phyloP scores from a whole-genome alignment of 306 rosid genomes.

The Acacia crassicarpa region DNA sequence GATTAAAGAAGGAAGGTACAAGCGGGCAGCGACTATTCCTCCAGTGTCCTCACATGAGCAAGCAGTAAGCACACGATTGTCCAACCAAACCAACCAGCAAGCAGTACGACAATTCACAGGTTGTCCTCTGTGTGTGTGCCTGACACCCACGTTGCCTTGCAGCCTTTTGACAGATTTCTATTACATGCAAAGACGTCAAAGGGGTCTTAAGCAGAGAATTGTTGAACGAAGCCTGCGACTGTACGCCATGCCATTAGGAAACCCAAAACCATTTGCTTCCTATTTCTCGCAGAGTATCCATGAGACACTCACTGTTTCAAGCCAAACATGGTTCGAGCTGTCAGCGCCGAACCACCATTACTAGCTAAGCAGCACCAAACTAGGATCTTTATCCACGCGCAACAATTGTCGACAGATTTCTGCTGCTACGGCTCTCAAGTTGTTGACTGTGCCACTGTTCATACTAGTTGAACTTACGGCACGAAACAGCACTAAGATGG shows the following conservation, averaged over 20 bases:
- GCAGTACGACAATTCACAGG: neutral
- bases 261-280: neutral
- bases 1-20: neutral
- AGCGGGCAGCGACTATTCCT: neutral
- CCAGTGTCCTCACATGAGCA: constrained; percentile 1
- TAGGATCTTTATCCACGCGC: neutral
- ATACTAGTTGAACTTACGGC: neutral
- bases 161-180: neutral
- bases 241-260: neutral
- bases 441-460: neutral
- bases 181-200: constrained; percentile 6
- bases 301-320: neutral
- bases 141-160: neutral
- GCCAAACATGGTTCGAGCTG: neutral
- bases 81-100: constrained; percentile 12
- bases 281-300: neutral
- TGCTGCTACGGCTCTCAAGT: neutral
- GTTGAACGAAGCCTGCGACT: neutral
- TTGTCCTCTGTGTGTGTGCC: neutral
- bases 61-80: constrained; percentile 1
- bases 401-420: neutral
- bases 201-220: neutral
- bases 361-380: neutral
- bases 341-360: neutral
- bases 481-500: neutral